These are phyloP conservation scores for Botrytis fabae DNA, from an alignment of 2,329 filamentous ascomycete species.

Conservation along the genomic window DNA sequence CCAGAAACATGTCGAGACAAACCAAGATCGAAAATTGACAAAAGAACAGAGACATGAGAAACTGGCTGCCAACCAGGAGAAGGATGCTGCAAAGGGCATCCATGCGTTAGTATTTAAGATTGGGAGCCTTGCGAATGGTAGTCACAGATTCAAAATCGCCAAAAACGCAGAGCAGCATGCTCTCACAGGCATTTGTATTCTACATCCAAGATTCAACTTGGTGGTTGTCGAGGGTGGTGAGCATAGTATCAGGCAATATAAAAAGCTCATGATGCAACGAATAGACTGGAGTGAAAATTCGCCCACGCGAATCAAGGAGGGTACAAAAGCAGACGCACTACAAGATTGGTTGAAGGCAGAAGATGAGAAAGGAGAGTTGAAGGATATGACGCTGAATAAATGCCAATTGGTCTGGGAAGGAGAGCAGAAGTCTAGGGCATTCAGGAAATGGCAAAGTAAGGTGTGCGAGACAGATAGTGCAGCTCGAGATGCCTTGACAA, in stretches of 20 bases:
- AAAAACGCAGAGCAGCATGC: conserved; percentile 88
- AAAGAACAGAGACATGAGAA: conserved; percentile 89
- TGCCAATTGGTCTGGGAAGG: conserved; percentile 90
- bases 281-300: conserved; percentile 94
- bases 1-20: conserved; percentile 72
- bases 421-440: conserved; percentile 75
- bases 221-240: conserved; percentile 90
- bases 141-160: conserved; percentile 90
- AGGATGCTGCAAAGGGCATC: conserved; percentile 84
- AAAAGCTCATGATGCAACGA: conserved; percentile 89
- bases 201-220: conserved; percentile 85
- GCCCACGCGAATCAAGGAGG: conserved; percentile 62
- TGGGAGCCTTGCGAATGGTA: conserved; percentile 83
- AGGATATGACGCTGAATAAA: conserved; percentile 78
- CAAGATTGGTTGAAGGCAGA: conserved; percentile 78
- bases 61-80: conserved; percentile 76
- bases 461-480: conserved; percentile 92
- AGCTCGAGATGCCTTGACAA: conserved; percentile 75
- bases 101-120: conserved; percentile 87
- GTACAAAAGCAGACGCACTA: conserved; percentile 62
- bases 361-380: conserved; percentile 74
- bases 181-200: conserved; percentile 85
- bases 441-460: conserved; percentile 84
- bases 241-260: conserved; percentile 80
- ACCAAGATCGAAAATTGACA: conserved; percentile 82